Percentiles rank a stretch among this genome's conserved stretches.
Conservation (phyloP, 1,284 basidiomycete genomes). For the Boletus semigastroideus region DNA sequence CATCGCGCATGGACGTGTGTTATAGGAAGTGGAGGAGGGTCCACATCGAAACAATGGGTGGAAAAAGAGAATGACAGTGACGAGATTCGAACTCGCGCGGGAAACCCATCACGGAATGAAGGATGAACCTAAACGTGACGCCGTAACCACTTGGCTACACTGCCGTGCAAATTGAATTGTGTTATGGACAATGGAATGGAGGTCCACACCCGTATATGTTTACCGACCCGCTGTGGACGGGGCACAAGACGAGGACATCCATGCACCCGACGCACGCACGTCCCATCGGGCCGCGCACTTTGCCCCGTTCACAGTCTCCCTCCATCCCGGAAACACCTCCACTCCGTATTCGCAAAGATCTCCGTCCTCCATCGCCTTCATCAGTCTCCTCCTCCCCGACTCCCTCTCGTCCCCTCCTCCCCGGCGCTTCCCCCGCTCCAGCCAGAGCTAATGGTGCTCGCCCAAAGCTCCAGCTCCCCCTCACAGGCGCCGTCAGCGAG, state of each 20-base stretch:
- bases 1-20: conserved; percentile 12
- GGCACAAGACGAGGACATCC: conserved; percentile 18
- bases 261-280: conserved; percentile 43
- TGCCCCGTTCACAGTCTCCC: conserved; percentile 50
- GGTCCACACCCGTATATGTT: background rate
- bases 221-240: conserved; percentile 10
- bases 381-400: conserved; percentile 35
- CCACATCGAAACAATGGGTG: conserved; percentile 10
- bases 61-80: conserved; percentile 46
- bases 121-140: conserved; percentile 53
- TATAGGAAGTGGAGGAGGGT: conserved; percentile 12
- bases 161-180: conserved; percentile 33
- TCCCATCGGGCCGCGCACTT: conserved; percentile 59
- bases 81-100: conserved; percentile 65
- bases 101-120: conserved; percentile 55
- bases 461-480: conserved; percentile 33
- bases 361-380: conserved; percentile 35
- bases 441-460: conserved; percentile 26
- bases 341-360: conserved; percentile 44
- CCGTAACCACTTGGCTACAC: conserved; percentile 65
- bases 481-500: conserved; percentile 28
- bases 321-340: conserved; percentile 39
- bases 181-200: background rate
- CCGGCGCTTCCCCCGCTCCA: conserved; percentile 22
- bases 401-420: conserved; percentile 31